phyloP scores from a whole-genome alignment of 2,329 filamentous ascomycete species.

The Fusarium piperis region DNA sequence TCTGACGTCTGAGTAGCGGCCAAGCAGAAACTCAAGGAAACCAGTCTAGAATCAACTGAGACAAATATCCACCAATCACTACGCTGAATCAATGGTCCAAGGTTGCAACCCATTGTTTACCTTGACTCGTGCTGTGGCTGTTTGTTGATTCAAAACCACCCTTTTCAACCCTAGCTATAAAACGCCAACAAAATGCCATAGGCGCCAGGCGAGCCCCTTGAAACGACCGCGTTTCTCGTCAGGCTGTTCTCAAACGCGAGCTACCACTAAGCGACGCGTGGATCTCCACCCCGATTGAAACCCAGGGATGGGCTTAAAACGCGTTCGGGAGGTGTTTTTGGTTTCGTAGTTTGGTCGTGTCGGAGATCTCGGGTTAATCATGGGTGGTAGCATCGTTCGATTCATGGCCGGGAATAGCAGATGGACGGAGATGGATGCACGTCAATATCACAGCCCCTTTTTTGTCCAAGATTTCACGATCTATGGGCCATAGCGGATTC shows the following conservation, averaged over 20 bases:
- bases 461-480: background rate
- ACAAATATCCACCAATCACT: background rate
- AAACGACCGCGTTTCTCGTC: background rate
- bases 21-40: background rate
- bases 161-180: background rate
- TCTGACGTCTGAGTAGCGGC: background rate
- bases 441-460: background rate
- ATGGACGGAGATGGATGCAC: background rate
- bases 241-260: background rate
- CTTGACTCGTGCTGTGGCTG: background rate
- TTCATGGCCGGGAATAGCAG: constrained; percentile 3
- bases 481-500: background rate
- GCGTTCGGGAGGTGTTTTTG: background rate
- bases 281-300: background rate
- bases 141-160: background rate
- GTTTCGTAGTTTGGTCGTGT: background rate
- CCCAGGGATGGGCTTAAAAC: background rate
- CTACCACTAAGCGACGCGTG: background rate
- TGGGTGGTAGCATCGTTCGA: background rate
- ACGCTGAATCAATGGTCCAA: background rate
- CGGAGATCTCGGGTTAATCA: background rate
- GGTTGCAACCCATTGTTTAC: background rate
- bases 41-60: background rate
- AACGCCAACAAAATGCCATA: background rate
- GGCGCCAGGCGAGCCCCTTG: background rate